Evolutionary conservation across 2,329 filamentous ascomycete genomes (phyloP).

Genomic region (Xylariaceae sp.): DNA sequence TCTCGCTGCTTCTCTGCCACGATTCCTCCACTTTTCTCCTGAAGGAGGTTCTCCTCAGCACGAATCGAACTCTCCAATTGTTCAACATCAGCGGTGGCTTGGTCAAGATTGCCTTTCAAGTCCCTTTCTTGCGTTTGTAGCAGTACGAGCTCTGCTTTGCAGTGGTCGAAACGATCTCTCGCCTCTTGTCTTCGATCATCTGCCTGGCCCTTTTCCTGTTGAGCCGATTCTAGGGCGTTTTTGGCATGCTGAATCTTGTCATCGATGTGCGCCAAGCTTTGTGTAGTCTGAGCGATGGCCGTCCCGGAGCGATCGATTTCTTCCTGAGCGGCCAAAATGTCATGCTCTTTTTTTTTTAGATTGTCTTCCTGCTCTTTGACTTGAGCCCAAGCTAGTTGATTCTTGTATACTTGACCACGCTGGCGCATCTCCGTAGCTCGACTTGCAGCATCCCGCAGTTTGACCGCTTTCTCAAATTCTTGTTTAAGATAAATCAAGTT

Average conservation of each 20-base stretch:
- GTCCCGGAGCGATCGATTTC: slow-evolving; percentile 34
- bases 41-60: slow-evolving; percentile 58
- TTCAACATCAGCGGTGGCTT: slow-evolving; percentile 42
- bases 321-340: slow-evolving; percentile 28
- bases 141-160: slow-evolving; percentile 49
- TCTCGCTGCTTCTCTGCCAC: slow-evolving; percentile 58
- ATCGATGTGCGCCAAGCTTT: slow-evolving; percentile 44
- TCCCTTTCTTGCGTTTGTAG: slow-evolving; percentile 62
- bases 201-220: slow-evolving; percentile 44
- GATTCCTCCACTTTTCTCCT: slow-evolving; percentile 65
- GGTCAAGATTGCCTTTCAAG: neutral
- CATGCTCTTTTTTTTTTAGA: slow-evolving; percentile 34
- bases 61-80: slow-evolving; percentile 54
- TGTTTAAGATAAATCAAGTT: slow-evolving; percentile 60
- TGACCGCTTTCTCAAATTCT: slow-evolving; percentile 57
- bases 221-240: slow-evolving; percentile 37
- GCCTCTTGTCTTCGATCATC: slow-evolving; percentile 44
- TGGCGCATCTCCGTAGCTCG: slow-evolving; percentile 62
- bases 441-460: slow-evolving; percentile 61
- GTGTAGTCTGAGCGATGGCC: slow-evolving; percentile 42
- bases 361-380: slow-evolving; percentile 70
- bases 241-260: slow-evolving; percentile 39
- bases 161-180: slow-evolving; percentile 50
- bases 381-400: slow-evolving; percentile 81
- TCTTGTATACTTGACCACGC: slow-evolving; percentile 54